Percentiles rank a stretch among this genome's conserved stretches.
phyloP scores from a whole-genome alignment of 176 grass and related monocot genomes.

The Phoenix roebelenii region DNA sequence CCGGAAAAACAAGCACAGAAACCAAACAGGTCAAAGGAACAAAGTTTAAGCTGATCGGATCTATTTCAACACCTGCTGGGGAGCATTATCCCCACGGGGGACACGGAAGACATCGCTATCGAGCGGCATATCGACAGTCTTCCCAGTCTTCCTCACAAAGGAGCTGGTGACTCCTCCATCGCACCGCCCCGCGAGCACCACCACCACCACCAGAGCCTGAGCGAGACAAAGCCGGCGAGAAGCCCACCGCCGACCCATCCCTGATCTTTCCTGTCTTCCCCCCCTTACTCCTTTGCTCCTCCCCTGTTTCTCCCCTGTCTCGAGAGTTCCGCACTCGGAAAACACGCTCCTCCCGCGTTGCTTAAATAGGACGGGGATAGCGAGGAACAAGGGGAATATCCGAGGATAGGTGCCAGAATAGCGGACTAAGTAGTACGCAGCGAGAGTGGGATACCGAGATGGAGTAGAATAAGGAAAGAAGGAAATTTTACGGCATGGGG shows the following conservation, averaged over 20 bases:
- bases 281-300: no score
- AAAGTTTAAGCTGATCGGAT: not conserved
- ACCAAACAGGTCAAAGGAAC: not conserved
- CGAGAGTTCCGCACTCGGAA: not conserved
- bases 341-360: not conserved
- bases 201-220: not conserved
- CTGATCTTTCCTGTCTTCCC: no score
- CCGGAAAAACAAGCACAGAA: not conserved
- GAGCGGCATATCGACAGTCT: no score
- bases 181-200: no score
- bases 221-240: not conserved
- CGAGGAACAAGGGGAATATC: slow-evolving; percentile 23
- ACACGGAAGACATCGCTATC: no score
- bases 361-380: not conserved
- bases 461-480: no score
- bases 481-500: no score
- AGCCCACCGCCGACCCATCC: slow-evolving; percentile 1
- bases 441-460: no score
- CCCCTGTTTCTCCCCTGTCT: slow-evolving; percentile 4
- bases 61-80: slow-evolving; percentile 44
- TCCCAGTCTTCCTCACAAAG: no score
- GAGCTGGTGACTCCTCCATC: no score
- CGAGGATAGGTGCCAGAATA: not conserved
- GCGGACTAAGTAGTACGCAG: no score
- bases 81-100: slow-evolving; percentile 44